Percentiles rank a stretch among this genome's conserved stretches.
phyloP scores from a whole-genome alignment of 225 moss, liverwort and hornwort species.

The Takakia lepidozioides region DNA sequence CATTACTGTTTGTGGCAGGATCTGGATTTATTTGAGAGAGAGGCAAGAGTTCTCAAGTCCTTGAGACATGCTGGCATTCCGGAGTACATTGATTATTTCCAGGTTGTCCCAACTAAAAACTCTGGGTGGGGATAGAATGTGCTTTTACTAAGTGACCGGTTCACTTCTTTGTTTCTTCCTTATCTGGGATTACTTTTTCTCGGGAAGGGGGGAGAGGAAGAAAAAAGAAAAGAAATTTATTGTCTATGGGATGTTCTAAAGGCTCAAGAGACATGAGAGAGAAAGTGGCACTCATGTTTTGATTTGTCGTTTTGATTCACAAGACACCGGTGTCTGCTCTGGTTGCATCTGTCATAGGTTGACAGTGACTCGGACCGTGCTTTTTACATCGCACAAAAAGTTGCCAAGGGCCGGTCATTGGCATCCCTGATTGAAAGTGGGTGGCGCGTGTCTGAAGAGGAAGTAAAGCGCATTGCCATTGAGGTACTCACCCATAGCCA shows the following conservation, averaged over 20 bases:
- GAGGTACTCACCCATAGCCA: constrained; percentile 49
- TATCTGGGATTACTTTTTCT: no score
- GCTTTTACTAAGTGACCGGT: no score
- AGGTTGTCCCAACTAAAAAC: no score
- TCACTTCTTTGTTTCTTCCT: no score
- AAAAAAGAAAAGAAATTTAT: no score
- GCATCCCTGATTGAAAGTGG: constrained; percentile 57
- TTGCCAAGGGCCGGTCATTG: constrained; percentile 68
- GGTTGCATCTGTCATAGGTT: constrained; percentile 31
- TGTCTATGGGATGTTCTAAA: no score
- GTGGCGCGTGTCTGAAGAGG: constrained; percentile 72
- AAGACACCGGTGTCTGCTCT: no score
- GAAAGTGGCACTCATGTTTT: no score
- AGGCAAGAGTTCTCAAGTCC: constrained; percentile 87
- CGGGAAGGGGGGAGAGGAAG: no score
- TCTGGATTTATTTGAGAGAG: constrained; percentile 89
- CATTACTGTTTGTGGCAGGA: constrained; percentile 30
- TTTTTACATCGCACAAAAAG: constrained; percentile 89
- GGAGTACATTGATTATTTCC: constrained; percentile 87
- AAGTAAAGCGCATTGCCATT: constrained; percentile 61
- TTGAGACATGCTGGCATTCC: constrained; percentile 80
- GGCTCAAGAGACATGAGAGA: no score
- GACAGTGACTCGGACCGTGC: constrained; percentile 61
- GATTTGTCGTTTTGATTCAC: no score
- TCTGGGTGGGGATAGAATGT: no score